Base-by-base conservation (phyloP, 2,329 filamentous ascomycete species). In the Colletotrichum sp. region DNA sequence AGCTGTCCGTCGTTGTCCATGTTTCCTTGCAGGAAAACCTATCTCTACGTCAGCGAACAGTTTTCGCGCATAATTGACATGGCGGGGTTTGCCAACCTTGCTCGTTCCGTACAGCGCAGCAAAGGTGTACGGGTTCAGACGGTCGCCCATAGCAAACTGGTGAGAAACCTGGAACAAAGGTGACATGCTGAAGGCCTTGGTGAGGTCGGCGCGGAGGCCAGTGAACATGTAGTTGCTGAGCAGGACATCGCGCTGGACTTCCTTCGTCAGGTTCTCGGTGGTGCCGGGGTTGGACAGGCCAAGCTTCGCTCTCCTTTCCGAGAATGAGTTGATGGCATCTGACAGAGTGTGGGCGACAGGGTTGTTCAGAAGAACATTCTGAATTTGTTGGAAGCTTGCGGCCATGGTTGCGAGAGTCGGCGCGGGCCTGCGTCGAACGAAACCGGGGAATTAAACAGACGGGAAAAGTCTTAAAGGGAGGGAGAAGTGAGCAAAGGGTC, bases 131-230 rank as follows among this genome's bases (percentile, higher is more conserved):
- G 97, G 97, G 84, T 96, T 96, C 85, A 98, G 90, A 79, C 94
- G 93, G 87, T 98, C 95, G 80, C 97, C 96, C 92, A 98, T 95
- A 71, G 96, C 94, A 85, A 99, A 97, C 81, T 97, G 95, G 88
- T 99, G 97, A 79, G 96, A 98, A 80, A 98, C 94, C 87, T 98
- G 96, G 90, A 99, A 99, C 80, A 98, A 89, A 74, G 97, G 97
- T 74, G 93, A 92, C 85, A 98, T 92, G 90, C 96, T 97, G 88
- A 98, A 98, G 83, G 95, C 93, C 90, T 98, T 98, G 84, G 96
- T 98, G 84, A 98, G 89, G 86, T 99, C 97, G 85, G 96, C 97
- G 84, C 96, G 95, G 85, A 99, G 91, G 82, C 97, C 97, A 60
- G 95, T 94, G 89, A 99, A 98, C 93, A 97, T 97, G 86, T 95